Base-by-base conservation (phyloP, 139 green algal species). In the Mychonastes homosphaera region DNA sequence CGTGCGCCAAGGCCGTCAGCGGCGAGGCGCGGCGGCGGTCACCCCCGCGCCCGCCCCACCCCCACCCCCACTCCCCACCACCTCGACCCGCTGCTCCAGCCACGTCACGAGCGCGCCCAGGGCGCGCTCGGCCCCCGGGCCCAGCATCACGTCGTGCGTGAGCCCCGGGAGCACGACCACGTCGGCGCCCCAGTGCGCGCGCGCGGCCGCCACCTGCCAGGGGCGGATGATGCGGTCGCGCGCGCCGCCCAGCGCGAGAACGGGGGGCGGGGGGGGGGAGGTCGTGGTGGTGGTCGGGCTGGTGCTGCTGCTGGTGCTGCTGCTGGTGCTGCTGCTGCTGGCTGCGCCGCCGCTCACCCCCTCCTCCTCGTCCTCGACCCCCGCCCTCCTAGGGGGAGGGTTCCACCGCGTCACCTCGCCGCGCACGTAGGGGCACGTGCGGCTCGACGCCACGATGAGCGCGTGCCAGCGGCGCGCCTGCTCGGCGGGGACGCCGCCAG, bases 201-300 rank as follows among this genome's bases (percentile, higher is more conserved):
- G 28, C 6, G 46, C 46, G 46, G 58, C 58, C 28, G 33, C 15
- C 10, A 66, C 58, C 48, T 66, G 58, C 35, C 57, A 66, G 27
- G 58, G 58, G 15, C 58, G 19, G 26, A 66, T 66, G 48, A 66
- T 58, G 16, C 36, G 49, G 58, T 66, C 58, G 18, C 38, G 47
- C 8, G 46, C 44, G 10, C 58, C 58, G 10, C 58, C 58, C 7
- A 66, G 21, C 9, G 58, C 58, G 9, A 66, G 47, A 8, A 58
- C 27, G 30, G 58, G 58, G 9, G 58, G 58, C 48, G 58, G 48
- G 36, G 21, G 33, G 23, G 23, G 23, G n/a, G 34, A 12, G 43
- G 40, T 40, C n/a, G 33, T 13, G 47, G 23, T 7, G 23, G 47
- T 54, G 8, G 21, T 18, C 21, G 51, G 21, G 23, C 43, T 28